Base-by-base conservation (phyloP, 1,284 basidiomycete species). In the Apiotrichum sp. region DNA sequence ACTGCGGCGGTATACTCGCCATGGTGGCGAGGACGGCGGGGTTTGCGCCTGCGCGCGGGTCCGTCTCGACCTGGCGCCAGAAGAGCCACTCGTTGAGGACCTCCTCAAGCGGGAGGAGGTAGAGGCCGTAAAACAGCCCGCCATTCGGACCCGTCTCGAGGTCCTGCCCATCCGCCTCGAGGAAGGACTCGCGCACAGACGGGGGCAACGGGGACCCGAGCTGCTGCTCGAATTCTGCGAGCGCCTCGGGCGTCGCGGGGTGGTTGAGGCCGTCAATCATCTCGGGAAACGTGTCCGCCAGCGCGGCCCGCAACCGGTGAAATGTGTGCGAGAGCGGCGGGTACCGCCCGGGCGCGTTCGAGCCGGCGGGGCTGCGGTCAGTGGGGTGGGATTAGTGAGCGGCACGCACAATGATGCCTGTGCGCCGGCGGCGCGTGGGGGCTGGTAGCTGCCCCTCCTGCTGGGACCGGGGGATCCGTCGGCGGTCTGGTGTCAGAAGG, bases 51-150 rank as follows among this genome's bases (percentile, higher is more conserved):
- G 73, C 66, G 3, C 78, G 73, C 2, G 88, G 88, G 71, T 93
- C 89, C 36, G 84, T 80, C 68, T 96, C 93, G 42, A 93, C 88
- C 67, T 88, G 85, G 61, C 92, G 80, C 93, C 93, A 96, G 70
- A 93, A 95, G 46, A 82, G 78, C 90, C 92, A 96, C 75, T 97
- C 93, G 58, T 91, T 86, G 56, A 91, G 79, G 31, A 95, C 89
- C 63, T 90, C 87, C 68, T 97, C 93, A 38, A 95, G 80, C 10
- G 89, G 88, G 5, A 95, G 77, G 22, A 93, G 80, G 6, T 84
- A 85, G 13, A 95, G 78, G 33, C 91, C 90, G 67, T 90, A 93
- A 75, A 93, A 92, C 35, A 95, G 79, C 29, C 91, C 91, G 16
- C 62, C 62, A 11, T 59, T 62, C 5, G 63, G 64, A n/a, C 61